Conservation (phyloP, 495 filamentous ascomycete genomes). For the Bacidia rubella region DNA sequence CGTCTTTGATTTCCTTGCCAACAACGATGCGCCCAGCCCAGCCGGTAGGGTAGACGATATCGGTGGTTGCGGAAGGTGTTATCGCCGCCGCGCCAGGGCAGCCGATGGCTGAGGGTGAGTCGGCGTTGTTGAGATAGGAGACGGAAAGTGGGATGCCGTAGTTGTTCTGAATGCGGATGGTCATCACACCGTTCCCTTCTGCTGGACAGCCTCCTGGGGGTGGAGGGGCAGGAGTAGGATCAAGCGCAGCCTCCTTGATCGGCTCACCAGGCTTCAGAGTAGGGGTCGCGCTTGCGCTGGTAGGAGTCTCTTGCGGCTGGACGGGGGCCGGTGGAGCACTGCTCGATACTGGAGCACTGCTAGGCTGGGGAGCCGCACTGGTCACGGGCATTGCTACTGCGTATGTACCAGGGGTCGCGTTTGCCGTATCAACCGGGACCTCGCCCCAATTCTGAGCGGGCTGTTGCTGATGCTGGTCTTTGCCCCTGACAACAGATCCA, state of each 20-base stretch:
- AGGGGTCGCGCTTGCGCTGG: background rate
- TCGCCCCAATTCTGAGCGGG: background rate
- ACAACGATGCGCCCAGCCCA: constrained; percentile 17
- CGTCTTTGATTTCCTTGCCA: constrained; percentile 9
- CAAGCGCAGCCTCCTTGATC: background rate
- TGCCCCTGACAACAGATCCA: background rate
- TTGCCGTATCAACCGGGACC: background rate
- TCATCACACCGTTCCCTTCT: constrained; percentile 7
- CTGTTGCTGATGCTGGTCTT: background rate
- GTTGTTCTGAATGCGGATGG: constrained; percentile 6
- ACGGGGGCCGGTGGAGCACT: background rate
- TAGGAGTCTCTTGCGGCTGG: background rate
- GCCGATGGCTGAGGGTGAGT: background rate
- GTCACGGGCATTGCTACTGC: background rate
- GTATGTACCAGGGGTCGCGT: background rate
- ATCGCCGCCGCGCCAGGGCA: background rate
- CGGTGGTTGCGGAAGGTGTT: background rate
- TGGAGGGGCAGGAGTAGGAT: background rate
- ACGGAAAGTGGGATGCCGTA: constrained; percentile 7
- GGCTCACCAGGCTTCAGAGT: background rate
- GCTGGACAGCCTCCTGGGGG: background rate
- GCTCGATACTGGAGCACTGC: background rate
- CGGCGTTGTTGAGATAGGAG: constrained; percentile 2
- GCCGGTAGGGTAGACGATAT: constrained; percentile 11
- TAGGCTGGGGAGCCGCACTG: background rate